Base-by-base conservation (phyloP, 768 basidiomycete species). In the Russula vinacea region DNA sequence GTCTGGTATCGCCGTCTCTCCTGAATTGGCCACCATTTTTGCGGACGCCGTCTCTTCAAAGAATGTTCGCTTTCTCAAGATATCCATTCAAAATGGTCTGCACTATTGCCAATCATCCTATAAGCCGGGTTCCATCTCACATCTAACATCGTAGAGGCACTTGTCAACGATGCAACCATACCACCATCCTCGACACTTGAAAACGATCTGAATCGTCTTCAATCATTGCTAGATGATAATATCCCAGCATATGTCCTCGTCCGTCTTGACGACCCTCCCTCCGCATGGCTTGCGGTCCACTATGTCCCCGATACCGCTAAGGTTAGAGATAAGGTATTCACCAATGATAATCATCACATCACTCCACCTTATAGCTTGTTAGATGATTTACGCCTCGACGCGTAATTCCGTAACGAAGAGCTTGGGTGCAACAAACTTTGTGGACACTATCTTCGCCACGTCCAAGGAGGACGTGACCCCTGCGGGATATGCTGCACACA, bases 321-420 rank as follows among this genome's bases (percentile, higher is more conserved):
- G 75, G 83, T 94, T 64, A 81, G 90, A 71, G 84, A 90, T 75
- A 95, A 94, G 85, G 91, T 87, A 53, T 56, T 51, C 39, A 5
- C 16, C 29, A 37, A 11, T 26, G 50, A 37, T 11, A n/a, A 29
- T 33, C 29, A 26, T 53, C 40, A 24, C 52, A 51, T 49, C 32
- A 47, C 19, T 42, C 40, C 29, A 53, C 35, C 53, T 40, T 10
- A 47, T 40, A 42, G 29, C 40, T 13, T 39, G 9, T 17, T 62
- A 94, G 91, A 95, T 94, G 92, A 78, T 95, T 39, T 94, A 94
- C 74, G 91, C 93, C 24, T 88, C 92, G 3, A 87, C 88, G 1
- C 84, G 91, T 50, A 78, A 79, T 26, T 80, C 85, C 19, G 79
- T 94, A 24, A 79, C 85, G 33, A 91, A 84, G 73, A 78, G 81